Conservation (phyloP, 495 filamentous ascomycete genomes). For the Tuber microsphaerosporum region DNA sequence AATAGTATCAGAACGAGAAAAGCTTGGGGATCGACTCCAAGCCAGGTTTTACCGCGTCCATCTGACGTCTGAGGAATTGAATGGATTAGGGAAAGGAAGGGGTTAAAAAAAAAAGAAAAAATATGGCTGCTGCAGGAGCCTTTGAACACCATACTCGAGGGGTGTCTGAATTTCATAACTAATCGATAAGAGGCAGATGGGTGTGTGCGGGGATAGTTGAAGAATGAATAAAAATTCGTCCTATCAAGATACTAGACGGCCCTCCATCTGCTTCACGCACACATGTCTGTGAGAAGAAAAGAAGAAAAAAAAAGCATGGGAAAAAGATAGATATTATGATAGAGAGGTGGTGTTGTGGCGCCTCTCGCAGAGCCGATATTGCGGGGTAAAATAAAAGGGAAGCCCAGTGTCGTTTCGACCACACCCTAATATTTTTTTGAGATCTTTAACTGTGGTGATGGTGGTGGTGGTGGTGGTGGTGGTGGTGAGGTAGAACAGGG, state of each 20-base stretch:
- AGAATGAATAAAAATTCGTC: neutral
- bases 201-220: neutral
- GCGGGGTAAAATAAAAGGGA: conserved; percentile 31
- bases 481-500: neutral
- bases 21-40: neutral
- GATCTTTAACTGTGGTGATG: neutral
- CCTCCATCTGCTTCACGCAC: neutral
- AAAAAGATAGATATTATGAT: neutral
- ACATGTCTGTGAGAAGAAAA: neutral
- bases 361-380: conserved; percentile 26
- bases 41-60: neutral
- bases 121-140: neutral
- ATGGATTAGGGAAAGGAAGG: neutral
- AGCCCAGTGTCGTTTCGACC: conserved; percentile 23
- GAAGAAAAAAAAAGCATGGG: neutral
- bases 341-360: neutral
- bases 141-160: neutral
- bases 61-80: neutral
- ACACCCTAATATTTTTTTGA: neutral
- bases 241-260: neutral
- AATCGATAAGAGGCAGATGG: neutral
- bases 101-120: neutral
- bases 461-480: neutral
- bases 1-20: neutral
- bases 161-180: neutral